Evolutionary conservation across 345 rosid species (phyloP).

Genomic region (Citrus reticulata): DNA sequence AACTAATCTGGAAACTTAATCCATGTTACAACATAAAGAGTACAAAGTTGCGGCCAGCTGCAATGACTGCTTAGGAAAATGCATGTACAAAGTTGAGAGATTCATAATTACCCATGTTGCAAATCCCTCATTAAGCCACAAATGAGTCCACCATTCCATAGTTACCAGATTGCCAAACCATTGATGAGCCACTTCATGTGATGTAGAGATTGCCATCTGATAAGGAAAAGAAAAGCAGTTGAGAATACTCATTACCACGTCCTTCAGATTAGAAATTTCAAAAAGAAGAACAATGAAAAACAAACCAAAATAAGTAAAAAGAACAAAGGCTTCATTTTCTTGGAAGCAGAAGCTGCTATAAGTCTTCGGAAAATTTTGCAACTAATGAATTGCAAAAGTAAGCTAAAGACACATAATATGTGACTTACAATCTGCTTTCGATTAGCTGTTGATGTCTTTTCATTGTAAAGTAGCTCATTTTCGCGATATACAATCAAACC

Average conservation of each 20-base stretch:
- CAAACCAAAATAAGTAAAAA: no score
- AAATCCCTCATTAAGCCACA: constrained; percentile 25
- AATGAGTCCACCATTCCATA: constrained; percentile 50
- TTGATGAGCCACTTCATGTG: constrained; percentile 47
- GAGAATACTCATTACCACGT: no score
- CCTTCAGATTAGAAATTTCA: no score
- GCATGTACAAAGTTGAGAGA: neutral
- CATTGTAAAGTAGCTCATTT: neutral
- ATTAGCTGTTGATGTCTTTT: neutral
- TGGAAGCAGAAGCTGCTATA: neutral
- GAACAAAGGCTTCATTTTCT: no score
- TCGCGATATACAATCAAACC: neutral
- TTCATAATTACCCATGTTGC: constrained; percentile 40
- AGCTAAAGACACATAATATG: neutral
- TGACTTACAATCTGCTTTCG: neutral
- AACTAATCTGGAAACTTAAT: constrained; percentile 31
- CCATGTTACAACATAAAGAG: neutral
- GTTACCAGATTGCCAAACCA: constrained; percentile 58
- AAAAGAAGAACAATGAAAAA: no score
- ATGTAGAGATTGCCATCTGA: constrained; percentile 31
- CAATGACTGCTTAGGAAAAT: neutral
- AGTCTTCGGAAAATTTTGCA: neutral
- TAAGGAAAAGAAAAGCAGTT: neutral
- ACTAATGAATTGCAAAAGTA: neutral
- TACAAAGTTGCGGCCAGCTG: neutral